Base-by-base conservation (phyloP, 495 filamentous ascomycete species). In the Podospora pseudopauciseta region DNA sequence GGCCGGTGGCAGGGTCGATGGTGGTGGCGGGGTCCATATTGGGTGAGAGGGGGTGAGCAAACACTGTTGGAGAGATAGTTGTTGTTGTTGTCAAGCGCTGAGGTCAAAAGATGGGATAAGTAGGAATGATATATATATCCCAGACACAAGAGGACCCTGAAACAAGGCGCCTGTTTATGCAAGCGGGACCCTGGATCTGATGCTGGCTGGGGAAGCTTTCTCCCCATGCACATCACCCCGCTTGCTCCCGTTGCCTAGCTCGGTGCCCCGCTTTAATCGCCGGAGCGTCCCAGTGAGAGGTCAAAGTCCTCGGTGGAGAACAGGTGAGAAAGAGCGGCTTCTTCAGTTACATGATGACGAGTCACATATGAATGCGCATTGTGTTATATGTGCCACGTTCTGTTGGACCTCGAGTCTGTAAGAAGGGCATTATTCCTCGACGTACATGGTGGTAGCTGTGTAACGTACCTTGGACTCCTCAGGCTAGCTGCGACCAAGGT, bases 1-100 rank as follows among this genome's bases (percentile, higher is more conserved):
- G 77, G 66, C 83, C 83, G 27, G 88, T 91, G 60, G 84, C 76
- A 60, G 87, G 87, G 80, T 91, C 88, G 69, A 85, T 77, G 56
- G 74, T 64, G 9, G 66, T 63, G 59, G 66, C 59, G 54, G 65
- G 13, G 65, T 79, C 79, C 80, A 83, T 64, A 53, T 19, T 23
- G 18, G 26, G 56, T 23, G n/a, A 39, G 59, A 23, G 19, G 6
- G 20, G 32, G 18, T 44, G 3, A 1, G 39, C 19, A 20, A 28
- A 23, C 19, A 27, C 19, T 49, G 20, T 27, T n/a, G 20, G 57
- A 18, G 65, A 44, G 28, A 26, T 18, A 44, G 59, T 19, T 64
- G 49, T 65, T 9, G 18, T 49, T 6, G 7, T 49, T 4, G 28
- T 18, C 32, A 19, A 58, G 27, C 15, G n/a, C 11, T 49, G 23